phyloP scores from a whole-genome alignment of 179 eudicot genomes.

The Patellifolia procumbens region DNA sequence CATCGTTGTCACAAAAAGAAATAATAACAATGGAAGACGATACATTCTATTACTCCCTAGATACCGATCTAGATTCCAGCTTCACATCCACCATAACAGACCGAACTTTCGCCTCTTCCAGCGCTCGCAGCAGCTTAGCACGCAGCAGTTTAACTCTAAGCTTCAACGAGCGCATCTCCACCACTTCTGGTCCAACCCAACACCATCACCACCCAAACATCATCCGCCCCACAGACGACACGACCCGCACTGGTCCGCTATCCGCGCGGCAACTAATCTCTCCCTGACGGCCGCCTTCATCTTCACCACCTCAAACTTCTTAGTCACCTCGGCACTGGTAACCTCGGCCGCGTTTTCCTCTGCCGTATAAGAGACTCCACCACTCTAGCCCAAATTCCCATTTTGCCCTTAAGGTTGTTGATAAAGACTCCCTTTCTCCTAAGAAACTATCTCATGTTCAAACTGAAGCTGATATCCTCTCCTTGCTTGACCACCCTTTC shows the following conservation, averaged over 20 bases:
- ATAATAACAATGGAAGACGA: slow-evolving; percentile 40
- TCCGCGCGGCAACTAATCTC: slow-evolving; percentile 57
- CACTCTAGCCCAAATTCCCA: slow-evolving; percentile 39
- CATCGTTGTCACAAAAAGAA: slow-evolving; percentile 9
- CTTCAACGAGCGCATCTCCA: slow-evolving; percentile 77
- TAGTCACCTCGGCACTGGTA: slow-evolving; percentile 76
- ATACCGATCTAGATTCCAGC: slow-evolving; percentile 76
- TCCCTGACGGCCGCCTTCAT: slow-evolving; percentile 71
- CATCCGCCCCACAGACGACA: slow-evolving; percentile 67
- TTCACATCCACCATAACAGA: slow-evolving; percentile 64
- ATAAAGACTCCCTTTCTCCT: slow-evolving; percentile 56
- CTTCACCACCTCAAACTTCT: slow-evolving; percentile 83
- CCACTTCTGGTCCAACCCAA: slow-evolving; percentile 25
- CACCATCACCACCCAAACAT: slow-evolving; percentile 28
- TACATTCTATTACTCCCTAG: slow-evolving; percentile 34
- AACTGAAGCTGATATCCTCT: slow-evolving; percentile 65
- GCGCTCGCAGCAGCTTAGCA: slow-evolving; percentile 62
- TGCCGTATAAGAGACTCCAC: slow-evolving; percentile 74
- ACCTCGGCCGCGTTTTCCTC: slow-evolving; percentile 84
- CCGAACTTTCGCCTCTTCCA: slow-evolving; percentile 38
- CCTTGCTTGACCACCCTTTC: slow-evolving; percentile 80
- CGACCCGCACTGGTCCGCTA: slow-evolving; percentile 76
- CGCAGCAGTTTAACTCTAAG: slow-evolving; percentile 71
- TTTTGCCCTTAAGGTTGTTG: slow-evolving; percentile 87
- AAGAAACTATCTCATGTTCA: slow-evolving; percentile 66